Evolutionary conservation across 2,329 filamentous ascomycete species (phyloP).

Genomic region (Penicillium sp.): DNA sequence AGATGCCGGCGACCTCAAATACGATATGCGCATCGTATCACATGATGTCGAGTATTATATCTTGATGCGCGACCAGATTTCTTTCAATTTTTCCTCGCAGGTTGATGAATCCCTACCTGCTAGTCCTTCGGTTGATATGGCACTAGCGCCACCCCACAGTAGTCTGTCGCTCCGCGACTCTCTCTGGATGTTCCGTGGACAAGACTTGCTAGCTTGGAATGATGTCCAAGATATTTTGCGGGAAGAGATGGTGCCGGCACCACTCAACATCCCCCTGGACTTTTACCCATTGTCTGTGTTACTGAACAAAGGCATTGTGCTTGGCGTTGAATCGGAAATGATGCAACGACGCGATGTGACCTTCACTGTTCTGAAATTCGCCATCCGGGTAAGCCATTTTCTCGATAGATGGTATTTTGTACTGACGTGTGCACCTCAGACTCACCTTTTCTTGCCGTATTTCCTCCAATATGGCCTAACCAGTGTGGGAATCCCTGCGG

Average conservation of each 20-base stretch:
- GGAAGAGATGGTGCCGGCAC: conserved; percentile 62
- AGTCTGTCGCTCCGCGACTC: conserved; percentile 66
- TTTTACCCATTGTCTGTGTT: conserved; percentile 88
- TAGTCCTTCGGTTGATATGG: conserved; percentile 42
- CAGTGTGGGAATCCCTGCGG: conserved; percentile 67
- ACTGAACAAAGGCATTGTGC: conserved; percentile 77
- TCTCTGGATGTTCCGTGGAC: conserved; percentile 87
- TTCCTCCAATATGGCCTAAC: conserved; percentile 70
- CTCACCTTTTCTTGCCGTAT: conserved; percentile 84
- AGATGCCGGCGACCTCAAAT: conserved; percentile 77
- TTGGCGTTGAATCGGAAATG: conserved; percentile 85
- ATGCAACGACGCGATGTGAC: conserved; percentile 85
- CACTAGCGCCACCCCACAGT: conserved; percentile 37
- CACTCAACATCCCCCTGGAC: conserved; percentile 74
- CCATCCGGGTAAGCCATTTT: conserved; percentile 60
- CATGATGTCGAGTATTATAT: conserved; percentile 94
- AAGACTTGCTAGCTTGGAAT: conserved; percentile 76
- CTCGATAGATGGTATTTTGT: conserved; percentile 5
- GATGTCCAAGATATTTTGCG: conserved; percentile 76
- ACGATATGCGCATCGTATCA: conserved; percentile 94
- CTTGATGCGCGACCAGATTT: conserved; percentile 75
- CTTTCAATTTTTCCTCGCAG: conserved; percentile 41
- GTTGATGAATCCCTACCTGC: conserved; percentile 42
- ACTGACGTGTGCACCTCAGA: conserved; percentile 46
- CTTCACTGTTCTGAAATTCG: conserved; percentile 82